A percentile compares a stretch with the other conserved stretches of the same genome.
Evolutionary conservation across 345 rosid species (phyloP).

Genomic region (Reutealis trisperma): DNA sequence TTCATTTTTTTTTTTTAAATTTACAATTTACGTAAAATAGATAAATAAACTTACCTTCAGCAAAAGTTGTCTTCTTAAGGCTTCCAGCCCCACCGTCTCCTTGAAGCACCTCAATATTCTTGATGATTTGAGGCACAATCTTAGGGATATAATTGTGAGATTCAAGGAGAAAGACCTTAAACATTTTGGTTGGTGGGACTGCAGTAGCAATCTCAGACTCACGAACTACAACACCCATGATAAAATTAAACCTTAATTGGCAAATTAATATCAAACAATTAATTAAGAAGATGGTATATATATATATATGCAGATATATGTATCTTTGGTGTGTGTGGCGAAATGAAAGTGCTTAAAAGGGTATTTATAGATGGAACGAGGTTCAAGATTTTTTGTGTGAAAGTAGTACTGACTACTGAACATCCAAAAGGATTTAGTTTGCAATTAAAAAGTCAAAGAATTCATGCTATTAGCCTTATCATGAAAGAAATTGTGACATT

Average conservation of each 20-base stretch:
- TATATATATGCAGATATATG: too few species aligned
- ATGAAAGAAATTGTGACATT: too few species aligned
- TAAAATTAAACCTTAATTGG: neutral
- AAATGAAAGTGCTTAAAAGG: neutral
- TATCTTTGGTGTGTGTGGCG: neutral
- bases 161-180: conserved; percentile 20
- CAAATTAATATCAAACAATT: neutral
- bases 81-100: conserved; percentile 4
- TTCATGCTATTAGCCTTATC: neutral
- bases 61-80: neutral
- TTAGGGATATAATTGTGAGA: neutral
- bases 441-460: neutral
- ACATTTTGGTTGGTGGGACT: neutral
- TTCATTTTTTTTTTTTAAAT: too few species aligned
- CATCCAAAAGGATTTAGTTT: neutral
- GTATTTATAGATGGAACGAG: neutral
- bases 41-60: neutral
- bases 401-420: neutral
- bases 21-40: neutral
- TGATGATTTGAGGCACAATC: neutral
- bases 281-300: neutral
- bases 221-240: neutral
- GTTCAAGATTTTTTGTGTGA: neutral
- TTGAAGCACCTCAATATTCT: neutral
- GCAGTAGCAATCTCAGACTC: neutral